Conservation (phyloP, 169 alveolate genomes). For the Plasmodium blacklocki region DNA sequence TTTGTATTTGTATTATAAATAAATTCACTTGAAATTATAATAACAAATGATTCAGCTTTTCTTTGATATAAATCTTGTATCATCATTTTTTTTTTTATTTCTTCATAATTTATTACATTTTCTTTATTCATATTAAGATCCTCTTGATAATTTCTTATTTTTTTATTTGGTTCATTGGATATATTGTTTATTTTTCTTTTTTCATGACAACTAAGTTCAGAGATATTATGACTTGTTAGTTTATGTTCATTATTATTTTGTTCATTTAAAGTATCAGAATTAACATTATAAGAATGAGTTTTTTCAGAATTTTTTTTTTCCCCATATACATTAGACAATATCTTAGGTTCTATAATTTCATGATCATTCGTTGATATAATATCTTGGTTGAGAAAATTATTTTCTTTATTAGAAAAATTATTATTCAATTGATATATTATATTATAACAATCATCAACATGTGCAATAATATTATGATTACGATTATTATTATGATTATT, state of each 20-base stretch:
- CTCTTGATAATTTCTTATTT: background rate
- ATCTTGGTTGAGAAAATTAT: no score
- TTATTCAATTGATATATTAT: no score
- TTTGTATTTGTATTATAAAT: conserved; percentile 43
- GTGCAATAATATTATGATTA: background rate
- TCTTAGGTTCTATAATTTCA: no score
- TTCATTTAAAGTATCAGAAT: background rate
- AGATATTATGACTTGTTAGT: background rate
- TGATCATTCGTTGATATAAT: no score
- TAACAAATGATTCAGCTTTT: conserved; percentile 68
- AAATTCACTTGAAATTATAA: conserved; percentile 52
- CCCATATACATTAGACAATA: no score
- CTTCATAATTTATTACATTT: background rate
- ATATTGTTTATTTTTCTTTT: background rate
- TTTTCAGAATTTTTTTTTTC: background rate
- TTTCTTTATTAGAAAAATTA: no score
- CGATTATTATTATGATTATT: background rate
- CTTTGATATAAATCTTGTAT: conserved; percentile 20
- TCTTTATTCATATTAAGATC: background rate
- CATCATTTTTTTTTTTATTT: conserved; percentile 10
- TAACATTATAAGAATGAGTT: background rate
- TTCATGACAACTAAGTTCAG: background rate
- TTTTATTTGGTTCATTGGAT: background rate
- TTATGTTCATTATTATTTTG: background rate
- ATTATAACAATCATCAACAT: background rate